Percentiles rank a stretch among this genome's conserved stretches.
These are phyloP conservation scores for Rubroboletus satanas DNA, from an alignment of 768 basidiomycete species.

Conservation along the genomic window DNA sequence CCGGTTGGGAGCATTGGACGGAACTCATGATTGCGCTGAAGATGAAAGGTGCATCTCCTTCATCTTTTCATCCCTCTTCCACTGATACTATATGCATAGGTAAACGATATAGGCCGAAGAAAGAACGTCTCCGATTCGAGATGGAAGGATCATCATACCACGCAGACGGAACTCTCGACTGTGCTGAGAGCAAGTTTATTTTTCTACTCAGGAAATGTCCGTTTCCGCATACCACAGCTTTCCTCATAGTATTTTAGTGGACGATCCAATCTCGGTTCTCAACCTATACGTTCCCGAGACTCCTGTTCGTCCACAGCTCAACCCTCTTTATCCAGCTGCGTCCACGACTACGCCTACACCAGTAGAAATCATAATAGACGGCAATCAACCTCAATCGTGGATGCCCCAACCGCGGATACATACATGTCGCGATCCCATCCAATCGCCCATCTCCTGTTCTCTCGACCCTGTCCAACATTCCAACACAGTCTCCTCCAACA, in stretches of 20 bases:
- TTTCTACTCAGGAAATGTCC: background rate
- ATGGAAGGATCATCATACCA: conserved; percentile 66
- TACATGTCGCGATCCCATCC: no score
- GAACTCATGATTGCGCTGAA: conserved; percentile 59
- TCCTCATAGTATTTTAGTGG: conserved; percentile 44
- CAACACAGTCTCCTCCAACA: no score
- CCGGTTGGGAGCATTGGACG: no score
- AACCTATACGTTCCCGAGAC: conserved; percentile 59
- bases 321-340: conserved; percentile 33
- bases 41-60: conserved; percentile 52
- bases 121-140: conserved; percentile 69
- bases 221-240: background rate
- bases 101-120: conserved; percentile 76
- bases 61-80: background rate
- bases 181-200: conserved; percentile 36
- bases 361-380: background rate
- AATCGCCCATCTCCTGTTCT: no score
- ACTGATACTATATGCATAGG: conserved; percentile 28
- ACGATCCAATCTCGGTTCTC: conserved; percentile 69
- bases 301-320: conserved; percentile 46
- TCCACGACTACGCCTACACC: conserved; percentile 19
- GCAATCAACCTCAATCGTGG: background rate
- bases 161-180: conserved; percentile 75
- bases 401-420: no score
- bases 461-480: no score